Evolutionary conservation across 768 basidiomycete species (phyloP).

Genomic region (Pleurotus pulmonarius): DNA sequence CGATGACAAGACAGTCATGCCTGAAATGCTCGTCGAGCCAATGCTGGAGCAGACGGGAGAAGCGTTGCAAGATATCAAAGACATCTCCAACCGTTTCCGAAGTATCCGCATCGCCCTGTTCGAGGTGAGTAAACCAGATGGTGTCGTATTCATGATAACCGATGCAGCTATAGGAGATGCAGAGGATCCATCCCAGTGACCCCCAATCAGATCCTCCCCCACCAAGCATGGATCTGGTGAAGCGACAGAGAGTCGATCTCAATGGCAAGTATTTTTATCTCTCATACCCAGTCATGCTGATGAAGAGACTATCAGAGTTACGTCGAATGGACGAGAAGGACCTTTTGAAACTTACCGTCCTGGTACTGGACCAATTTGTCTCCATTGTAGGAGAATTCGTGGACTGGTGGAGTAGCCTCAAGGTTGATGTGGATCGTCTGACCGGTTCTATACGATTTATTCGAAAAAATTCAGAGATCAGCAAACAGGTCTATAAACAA

Average conservation of each 20-base stretch:
- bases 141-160: background rate
- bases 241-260: no score
- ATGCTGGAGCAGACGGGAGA: background rate
- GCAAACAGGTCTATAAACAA: background rate
- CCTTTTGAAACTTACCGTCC: background rate
- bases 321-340: slow-evolving; percentile 1
- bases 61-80: background rate
- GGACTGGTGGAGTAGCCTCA: background rate
- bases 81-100: background rate
- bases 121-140: background rate
- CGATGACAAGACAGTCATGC: background rate
- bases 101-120: background rate
- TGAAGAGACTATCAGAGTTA: background rate
- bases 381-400: slow-evolving; percentile 1
- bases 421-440: slow-evolving; percentile 4
- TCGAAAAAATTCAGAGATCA: background rate
- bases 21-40: background rate
- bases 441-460: background rate
- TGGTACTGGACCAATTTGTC: background rate
- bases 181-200: background rate
- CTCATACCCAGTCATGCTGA: background rate
- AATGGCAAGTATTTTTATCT: no score
- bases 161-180: background rate
- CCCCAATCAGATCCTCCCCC: no score
- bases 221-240: no score